phyloP scores from a whole-genome alignment of 2,329 filamentous ascomycete genomes.

The Endoconidiophora laricicola region DNA sequence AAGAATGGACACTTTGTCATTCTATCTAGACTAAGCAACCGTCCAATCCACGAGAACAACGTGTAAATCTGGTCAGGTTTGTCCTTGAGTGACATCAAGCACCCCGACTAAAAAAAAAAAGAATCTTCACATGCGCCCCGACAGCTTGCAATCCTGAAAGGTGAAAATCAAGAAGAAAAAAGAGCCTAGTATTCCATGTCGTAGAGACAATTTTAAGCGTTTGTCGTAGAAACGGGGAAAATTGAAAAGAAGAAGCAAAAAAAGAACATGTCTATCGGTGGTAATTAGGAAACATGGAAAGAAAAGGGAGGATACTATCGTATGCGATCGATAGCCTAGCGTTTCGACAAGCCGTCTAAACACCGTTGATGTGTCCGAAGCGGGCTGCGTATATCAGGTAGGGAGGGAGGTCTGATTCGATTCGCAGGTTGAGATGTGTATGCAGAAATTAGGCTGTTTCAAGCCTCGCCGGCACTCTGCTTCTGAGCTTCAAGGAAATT shows the following conservation, averaged over 20 bases:
- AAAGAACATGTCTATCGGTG: background rate
- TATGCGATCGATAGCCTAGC: background rate
- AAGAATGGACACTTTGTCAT: background rate
- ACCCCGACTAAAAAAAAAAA: background rate
- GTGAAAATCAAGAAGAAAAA: background rate
- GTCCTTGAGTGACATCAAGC: background rate
- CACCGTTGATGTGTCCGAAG: background rate
- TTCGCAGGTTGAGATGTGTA: background rate
- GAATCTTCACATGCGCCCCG: too few species aligned
- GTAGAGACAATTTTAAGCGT: too few species aligned
- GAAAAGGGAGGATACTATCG: background rate
- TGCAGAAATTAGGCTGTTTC: background rate
- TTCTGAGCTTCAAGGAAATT: conserved; percentile 55
- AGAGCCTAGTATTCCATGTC: background rate
- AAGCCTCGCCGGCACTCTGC: conserved; percentile 19
- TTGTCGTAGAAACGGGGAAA: background rate
- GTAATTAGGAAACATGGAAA: background rate
- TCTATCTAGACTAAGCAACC: background rate
- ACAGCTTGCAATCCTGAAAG: background rate
- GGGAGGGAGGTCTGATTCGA: background rate
- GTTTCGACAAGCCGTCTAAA: background rate
- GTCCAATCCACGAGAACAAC: too few species aligned
- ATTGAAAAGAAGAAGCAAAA: background rate
- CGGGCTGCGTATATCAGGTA: background rate
- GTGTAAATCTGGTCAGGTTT: background rate